Evolutionary conservation across 148 eudicot species (phyloP).

Genomic region (Dianthus caryophyllus): DNA sequence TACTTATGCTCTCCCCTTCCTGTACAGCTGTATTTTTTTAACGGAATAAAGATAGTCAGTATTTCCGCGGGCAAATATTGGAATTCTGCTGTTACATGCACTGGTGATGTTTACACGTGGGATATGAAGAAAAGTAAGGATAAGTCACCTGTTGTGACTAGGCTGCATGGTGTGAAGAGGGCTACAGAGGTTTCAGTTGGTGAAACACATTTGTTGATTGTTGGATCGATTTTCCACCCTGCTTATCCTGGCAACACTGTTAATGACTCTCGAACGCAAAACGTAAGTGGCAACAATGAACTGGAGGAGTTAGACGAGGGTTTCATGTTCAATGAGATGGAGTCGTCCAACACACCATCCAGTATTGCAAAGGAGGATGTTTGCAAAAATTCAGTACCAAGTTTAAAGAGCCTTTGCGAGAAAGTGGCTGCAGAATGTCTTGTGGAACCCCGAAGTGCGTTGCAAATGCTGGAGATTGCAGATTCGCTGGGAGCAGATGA

Average conservation of each 20-base stretch:
- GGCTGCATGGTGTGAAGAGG: constrained; percentile 80
- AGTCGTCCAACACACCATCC: constrained; percentile 27
- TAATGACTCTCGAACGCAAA: constrained; percentile 30
- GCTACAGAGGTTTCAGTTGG: constrained; percentile 87
- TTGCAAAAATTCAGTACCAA: constrained; percentile 41
- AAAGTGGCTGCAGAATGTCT: constrained; percentile 69
- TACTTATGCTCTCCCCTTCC: not conserved
- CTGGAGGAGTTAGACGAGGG: constrained; percentile 67
- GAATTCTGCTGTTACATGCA: constrained; percentile 72
- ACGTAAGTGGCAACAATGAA: constrained; percentile 27
- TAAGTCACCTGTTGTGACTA: constrained; percentile 47
- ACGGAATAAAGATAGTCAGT: constrained; percentile 59
- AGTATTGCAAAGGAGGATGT: constrained; percentile 27
- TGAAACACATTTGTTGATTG: constrained; percentile 79
- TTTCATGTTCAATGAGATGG: constrained; percentile 55
- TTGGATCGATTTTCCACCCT: constrained; percentile 87
- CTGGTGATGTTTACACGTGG: constrained; percentile 90
- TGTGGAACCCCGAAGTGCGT: constrained; percentile 83
- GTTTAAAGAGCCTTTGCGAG: constrained; percentile 89
- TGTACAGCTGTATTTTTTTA: constrained; percentile 54
- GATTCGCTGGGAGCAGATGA: constrained; percentile 84
- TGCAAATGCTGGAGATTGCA: constrained; percentile 88
- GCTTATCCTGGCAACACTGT: constrained; percentile 37
- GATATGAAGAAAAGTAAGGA: constrained; percentile 69
- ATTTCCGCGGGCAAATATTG: constrained; percentile 90